Evolutionary conservation across 768 basidiomycete species (phyloP), one percentile per base, ranked within the genome.

Genomic region (Suillus luteus): DNA sequence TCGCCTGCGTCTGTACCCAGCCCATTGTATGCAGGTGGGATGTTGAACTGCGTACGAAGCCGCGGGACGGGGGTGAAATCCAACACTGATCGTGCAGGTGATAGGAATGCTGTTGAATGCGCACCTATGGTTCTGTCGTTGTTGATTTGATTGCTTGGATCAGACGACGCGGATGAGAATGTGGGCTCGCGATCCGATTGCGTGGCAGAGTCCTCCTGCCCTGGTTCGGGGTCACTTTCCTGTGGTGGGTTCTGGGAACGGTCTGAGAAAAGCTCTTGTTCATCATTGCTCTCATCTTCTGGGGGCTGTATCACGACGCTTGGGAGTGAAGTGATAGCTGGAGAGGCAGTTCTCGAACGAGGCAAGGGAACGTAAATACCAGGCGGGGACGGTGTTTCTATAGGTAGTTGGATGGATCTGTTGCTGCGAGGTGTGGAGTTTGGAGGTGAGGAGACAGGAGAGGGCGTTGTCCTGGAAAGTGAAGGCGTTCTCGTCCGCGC

Each of bases 1-100:
- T 72, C 75, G 48, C 75, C 69, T 11, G 71, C 68, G 14, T 80
- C 72, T 7, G 38, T 41, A 8, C 76, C 73, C 31, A 79, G 68
- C 43, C 82, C 80, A n/a, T 75, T 70, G 10, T 82, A 77, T 33
- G 79, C 79, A 1, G 80, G 70, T 5, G 86, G 81, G 33, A 83
- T 70, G 60, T 83, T 78, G 73, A 92, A 91, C 17, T 88, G 85
- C 24, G 90, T 82, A 14, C 90, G 82, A 17, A 80, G 78, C 17
- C 83, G 81, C n/a, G 80, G 85, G 64, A 85, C 85, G 10, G 89
- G 90, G 0, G 91, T 92, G 63, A 89, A 86, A 31, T 84, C 77
- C 11, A 58, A 58, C 1, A 82, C 65, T 3, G 87, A 87, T 27
- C 77, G 80, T 0, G 78, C 79, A 3, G 89, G 86, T 33, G 89